Conservation (phyloP, 1,139 yeast species). For the Candida sojae region DNA sequence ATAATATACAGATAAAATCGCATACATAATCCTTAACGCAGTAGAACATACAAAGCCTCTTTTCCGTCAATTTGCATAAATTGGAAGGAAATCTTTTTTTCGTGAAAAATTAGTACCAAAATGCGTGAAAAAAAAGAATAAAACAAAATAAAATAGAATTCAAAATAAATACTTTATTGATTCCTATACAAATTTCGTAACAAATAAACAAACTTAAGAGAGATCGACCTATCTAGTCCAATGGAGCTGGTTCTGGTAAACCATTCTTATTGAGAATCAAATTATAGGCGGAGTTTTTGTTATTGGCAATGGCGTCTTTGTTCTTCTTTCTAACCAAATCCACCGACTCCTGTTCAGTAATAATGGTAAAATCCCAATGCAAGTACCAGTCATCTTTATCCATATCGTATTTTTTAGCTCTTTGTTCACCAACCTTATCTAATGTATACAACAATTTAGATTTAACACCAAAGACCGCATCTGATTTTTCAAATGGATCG, state of each 20-base stretch:
- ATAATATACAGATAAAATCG: too few relatives aligned
- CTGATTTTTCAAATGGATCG: conserved; percentile 31
- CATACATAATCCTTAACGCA: too few relatives aligned
- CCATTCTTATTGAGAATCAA: conserved; percentile 19
- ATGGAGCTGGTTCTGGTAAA: conserved; percentile 18
- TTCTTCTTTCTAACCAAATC: conserved; percentile 16
- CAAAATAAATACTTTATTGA: not conserved
- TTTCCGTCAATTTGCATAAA: too few relatives aligned
- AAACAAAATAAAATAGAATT: not conserved
- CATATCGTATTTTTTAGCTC: conserved; percentile 21
- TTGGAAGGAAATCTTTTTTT: too few relatives aligned
- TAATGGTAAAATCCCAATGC: conserved; percentile 24
- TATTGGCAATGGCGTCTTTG: conserved; percentile 16
- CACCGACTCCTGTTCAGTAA: conserved; percentile 21
- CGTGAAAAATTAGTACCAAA: too few relatives aligned
- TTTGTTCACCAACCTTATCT: conserved; percentile 19
- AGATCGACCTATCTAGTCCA: conserved; percentile 8
- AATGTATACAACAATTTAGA: conserved; percentile 20
- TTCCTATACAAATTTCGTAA: not conserved
- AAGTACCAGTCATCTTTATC: conserved; percentile 25
- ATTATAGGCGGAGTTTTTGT: conserved; percentile 10
- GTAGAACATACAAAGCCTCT: too few relatives aligned
- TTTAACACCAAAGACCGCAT: conserved; percentile 33
- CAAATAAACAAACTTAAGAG: not conserved
- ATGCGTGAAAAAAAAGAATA: too few relatives aligned